Conservation (phyloP, 1,139 yeast genomes). For the Yamadazyma sp. region DNA sequence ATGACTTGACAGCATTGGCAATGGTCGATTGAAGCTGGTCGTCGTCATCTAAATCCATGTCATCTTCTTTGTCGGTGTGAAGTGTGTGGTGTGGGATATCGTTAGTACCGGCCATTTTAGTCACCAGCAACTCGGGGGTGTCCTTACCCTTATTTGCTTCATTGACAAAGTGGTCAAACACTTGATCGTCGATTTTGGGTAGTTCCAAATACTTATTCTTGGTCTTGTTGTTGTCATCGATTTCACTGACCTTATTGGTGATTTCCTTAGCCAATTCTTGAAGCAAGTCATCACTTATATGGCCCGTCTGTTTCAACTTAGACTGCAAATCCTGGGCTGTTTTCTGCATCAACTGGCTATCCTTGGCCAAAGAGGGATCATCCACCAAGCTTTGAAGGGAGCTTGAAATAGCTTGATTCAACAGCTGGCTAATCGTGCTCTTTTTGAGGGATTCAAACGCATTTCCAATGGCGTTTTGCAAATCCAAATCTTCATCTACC, state of each 20-base stretch:
- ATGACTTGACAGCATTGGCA: conserved; percentile 27
- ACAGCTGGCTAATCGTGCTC: conserved; percentile 5
- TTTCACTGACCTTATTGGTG: conserved; percentile 33
- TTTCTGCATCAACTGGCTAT: background rate
- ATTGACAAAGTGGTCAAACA: conserved; percentile 38
- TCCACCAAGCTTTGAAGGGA: conserved; percentile 10
- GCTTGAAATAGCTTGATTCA: conserved; percentile 12
- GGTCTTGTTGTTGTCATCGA: conserved; percentile 13
- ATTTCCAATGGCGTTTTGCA: conserved; percentile 33
- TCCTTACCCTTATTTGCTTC: conserved; percentile 26
- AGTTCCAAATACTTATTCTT: conserved; percentile 14
- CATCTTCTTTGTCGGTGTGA: background rate
- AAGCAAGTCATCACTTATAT: conserved; percentile 24
- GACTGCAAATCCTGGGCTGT: conserved; percentile 1
- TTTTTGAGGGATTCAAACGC: conserved; percentile 32
- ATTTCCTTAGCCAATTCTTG: conserved; percentile 36
- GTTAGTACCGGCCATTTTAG: no score
- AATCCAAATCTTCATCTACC: conserved; percentile 21
- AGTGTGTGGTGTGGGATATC: no score
- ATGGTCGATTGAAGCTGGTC: conserved; percentile 23
- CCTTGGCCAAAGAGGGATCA: background rate
- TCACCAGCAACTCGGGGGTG: no score
- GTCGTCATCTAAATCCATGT: conserved; percentile 4
- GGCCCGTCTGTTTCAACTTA: conserved; percentile 6
- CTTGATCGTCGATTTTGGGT: conserved; percentile 40